Conservation (phyloP, 2,329 filamentous ascomycete species). For the Cylindrodendrum hubeiense region DNA sequence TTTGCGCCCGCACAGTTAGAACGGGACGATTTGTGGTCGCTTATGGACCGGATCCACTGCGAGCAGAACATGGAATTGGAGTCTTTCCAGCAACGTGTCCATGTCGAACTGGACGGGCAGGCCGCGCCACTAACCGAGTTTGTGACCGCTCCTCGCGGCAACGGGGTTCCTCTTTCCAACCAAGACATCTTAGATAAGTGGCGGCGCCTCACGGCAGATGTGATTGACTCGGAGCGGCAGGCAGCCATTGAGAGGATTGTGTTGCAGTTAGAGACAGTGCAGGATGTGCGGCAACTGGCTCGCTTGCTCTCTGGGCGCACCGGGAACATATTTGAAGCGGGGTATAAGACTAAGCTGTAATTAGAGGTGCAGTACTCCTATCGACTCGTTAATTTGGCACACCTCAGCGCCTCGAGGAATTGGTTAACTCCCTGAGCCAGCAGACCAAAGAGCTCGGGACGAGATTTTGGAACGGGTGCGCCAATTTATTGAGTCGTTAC, state of each 20-base stretch:
- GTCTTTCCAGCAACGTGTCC: not conserved
- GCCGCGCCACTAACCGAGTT: not conserved
- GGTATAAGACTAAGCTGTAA: not conserved
- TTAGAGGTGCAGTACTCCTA: not conserved
- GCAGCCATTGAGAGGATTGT: constrained; percentile 7
- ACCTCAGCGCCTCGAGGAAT: too few species aligned
- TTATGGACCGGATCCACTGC: constrained; percentile 1
- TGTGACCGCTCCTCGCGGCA: not conserved
- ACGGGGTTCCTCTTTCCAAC: not conserved
- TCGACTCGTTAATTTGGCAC: too few species aligned
- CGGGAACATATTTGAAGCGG: not conserved
- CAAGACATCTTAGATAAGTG: not conserved
- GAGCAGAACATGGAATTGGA: not conserved
- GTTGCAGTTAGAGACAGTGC: constrained; percentile 3
- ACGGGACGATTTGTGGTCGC: not conserved
- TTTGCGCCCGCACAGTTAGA: constrained; percentile 5
- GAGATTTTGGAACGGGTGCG: too few species aligned
- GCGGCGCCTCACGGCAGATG: not conserved
- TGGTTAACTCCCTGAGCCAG: too few species aligned
- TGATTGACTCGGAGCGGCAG: not conserved
- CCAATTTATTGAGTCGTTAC: too few species aligned
- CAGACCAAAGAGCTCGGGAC: too few species aligned
- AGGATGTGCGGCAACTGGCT: constrained; percentile 4
- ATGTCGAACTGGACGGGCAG: not conserved
- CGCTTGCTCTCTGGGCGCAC: not conserved